Base-by-base conservation (phyloP, 2,329 filamentous ascomycete genomes). In the Hypoxylon sp. region DNA sequence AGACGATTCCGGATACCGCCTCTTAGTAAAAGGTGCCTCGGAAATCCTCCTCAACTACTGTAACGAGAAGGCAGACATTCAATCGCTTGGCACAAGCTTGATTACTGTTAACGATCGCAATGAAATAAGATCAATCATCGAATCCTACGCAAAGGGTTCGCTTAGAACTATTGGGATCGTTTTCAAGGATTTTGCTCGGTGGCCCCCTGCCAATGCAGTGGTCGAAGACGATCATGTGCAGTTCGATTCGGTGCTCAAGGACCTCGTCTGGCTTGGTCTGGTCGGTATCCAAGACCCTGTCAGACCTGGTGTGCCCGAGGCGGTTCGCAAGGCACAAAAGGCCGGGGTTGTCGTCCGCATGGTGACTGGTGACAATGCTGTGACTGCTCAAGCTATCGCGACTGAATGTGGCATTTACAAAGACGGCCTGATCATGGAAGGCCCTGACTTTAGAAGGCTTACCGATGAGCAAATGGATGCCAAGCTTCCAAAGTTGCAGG, bases 261-360 rank as follows among this genome's bases (percentile, higher is more conserved):
- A 92, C 59, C 93, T 95, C 88, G 89, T 87, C 3, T 92, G 93
- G 81, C 81, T 93, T 71, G 89, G 89, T 17, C 83, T 93, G 44
- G 89, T 92, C 53, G 91, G 91, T 72, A 93, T 93, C 75, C 90
- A 93, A 76, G 91, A 93, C 77, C 91, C 91, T 35, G 86, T 93
- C 17, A 84, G 91, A 62, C 84, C 86, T 5, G 90, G 90, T 71
- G 91, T 93, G 21, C 84, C 88, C 13, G 85, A 88, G 52, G 91
- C 91, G 48, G 91, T 93, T 60, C 82, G 83, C 65, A 87, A 88
- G 75, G 92, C 91, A 68, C 87, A 90, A 71, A 84, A 84, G 27
- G 91, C 91, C 17, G 91, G 91, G 60, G 91, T 93, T 15, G 84
- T 88, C 61, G 90, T 92, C 52, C 90, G 91, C 73, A 93, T 93